phyloP scores from a whole-genome alignment of 108 stramenopile genomes.

The Fistulifera solaris region DNA sequence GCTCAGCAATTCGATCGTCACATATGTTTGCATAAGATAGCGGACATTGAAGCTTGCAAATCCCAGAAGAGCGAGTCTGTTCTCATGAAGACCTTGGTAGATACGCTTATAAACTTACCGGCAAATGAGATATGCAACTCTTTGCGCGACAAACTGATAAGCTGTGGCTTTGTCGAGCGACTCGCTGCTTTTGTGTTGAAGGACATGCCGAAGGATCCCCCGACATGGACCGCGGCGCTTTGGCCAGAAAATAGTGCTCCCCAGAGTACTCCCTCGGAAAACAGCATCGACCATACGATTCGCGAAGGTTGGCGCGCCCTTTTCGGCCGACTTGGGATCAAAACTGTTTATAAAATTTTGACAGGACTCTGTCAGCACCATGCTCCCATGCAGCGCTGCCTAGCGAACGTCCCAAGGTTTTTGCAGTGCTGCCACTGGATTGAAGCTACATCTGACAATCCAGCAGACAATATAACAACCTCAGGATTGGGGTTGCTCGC shows the following conservation, averaged over 20 bases:
- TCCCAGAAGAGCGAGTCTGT: conserved; percentile 12
- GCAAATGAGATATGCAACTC: conserved; percentile 67
- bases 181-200: conserved; percentile 37
- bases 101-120: conserved; percentile 66
- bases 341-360: conserved; percentile 52
- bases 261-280: neutral
- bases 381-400: conserved; percentile 29
- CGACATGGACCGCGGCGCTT: conserved; percentile 69
- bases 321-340: conserved; percentile 46
- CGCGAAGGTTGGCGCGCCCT: conserved; percentile 43
- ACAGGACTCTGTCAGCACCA: conserved; percentile 57
- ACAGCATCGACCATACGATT: neutral
- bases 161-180: conserved; percentile 55
- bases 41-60: conserved; percentile 14
- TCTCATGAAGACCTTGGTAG: conserved; percentile 71
- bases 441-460: conserved; percentile 73
- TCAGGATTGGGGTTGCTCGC: conserved; percentile 62
- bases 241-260: conserved; percentile 19
- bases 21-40: conserved; percentile 38
- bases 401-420: conserved; percentile 12
- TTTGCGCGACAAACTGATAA: conserved; percentile 45
- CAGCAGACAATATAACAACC: conserved; percentile 24
- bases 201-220: conserved; percentile 49
- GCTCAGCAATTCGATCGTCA: conserved; percentile 54
- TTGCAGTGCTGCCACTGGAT: conserved; percentile 70